Evolutionary conservation across 805 yeast genomes (phyloP).

Genomic region (Sugiyamaella lignohabitans): DNA sequence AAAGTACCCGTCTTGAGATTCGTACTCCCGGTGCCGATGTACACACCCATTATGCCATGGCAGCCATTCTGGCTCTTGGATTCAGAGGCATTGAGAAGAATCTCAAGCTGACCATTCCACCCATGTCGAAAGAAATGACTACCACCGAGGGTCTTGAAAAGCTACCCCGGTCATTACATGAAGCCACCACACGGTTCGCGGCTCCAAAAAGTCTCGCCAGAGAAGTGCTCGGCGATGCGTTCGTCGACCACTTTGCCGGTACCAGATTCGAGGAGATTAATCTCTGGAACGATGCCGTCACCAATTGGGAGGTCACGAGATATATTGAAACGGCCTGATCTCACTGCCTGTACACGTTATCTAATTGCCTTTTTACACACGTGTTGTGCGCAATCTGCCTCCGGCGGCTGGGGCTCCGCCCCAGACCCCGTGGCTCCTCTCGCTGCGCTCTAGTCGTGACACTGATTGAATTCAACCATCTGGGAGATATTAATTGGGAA

Average conservation of each 20-base stretch:
- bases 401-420: too few species aligned
- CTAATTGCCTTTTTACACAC: too few species aligned
- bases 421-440: too few species aligned
- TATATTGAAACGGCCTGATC: slow-evolving; percentile 29
- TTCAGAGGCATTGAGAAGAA: slow-evolving; percentile 27
- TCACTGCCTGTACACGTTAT: too few species aligned
- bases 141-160: slow-evolving; percentile 19
- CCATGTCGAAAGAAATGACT: slow-evolving; percentile 24
- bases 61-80: slow-evolving; percentile 31
- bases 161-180: slow-evolving; percentile 25
- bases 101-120: slow-evolving; percentile 23
- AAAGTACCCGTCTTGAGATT: slow-evolving; percentile 30
- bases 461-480: too few species aligned
- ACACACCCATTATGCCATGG: slow-evolving; percentile 31
- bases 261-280: slow-evolving; percentile 28
- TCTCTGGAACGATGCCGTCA: slow-evolving; percentile 29
- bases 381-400: too few species aligned
- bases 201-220: slow-evolving; percentile 26
- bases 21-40: slow-evolving; percentile 35
- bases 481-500: too few species aligned
- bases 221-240: slow-evolving; percentile 34
- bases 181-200: slow-evolving; percentile 26
- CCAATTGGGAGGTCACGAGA: slow-evolving; percentile 32
- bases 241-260: slow-evolving; percentile 31
- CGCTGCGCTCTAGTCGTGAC: too few species aligned